Percentiles rank a stretch among this genome's conserved stretches.
Evolutionary conservation across 73 alveolate species (phyloP).

Genomic region (Symbiodinium pilosum): DNA sequence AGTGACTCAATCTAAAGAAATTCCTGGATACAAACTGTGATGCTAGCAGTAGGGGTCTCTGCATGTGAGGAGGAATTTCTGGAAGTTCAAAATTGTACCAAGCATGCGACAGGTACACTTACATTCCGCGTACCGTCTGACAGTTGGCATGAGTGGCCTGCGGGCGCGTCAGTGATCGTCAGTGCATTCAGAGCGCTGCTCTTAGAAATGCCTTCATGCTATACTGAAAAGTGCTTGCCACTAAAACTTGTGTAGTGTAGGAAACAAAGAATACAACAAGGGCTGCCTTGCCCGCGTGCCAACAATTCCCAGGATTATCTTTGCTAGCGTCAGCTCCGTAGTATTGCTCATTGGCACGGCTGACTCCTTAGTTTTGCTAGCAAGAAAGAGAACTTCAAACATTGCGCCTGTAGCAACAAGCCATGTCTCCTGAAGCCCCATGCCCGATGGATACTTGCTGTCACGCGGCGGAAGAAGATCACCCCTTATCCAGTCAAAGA

Average conservation of each 20-base stretch:
- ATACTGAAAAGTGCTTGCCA: too few relatives aligned
- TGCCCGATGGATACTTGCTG: too few relatives aligned
- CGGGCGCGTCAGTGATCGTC: not conserved
- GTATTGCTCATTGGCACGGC: slow-evolving; percentile 6
- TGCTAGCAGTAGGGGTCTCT: too few relatives aligned
- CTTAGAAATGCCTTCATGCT: too few relatives aligned
- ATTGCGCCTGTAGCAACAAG: too few relatives aligned
- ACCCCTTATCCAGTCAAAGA: not conserved
- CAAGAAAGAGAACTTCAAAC: too few relatives aligned
- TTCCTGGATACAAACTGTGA: not conserved
- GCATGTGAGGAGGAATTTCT: not conserved
- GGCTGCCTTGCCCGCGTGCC: not conserved
- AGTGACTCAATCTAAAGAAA: too few relatives aligned
- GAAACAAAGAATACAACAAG: too few relatives aligned
- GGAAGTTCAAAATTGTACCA: not conserved
- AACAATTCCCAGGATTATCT: not conserved
- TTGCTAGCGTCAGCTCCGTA: not conserved
- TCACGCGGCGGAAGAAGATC: not conserved
- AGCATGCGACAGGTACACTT: not conserved
- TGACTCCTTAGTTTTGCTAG: not conserved
- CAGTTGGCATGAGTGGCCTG: not conserved
- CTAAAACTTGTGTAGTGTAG: too few relatives aligned
- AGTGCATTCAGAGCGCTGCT: too few relatives aligned
- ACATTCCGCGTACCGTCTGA: not conserved
- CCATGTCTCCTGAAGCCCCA: too few relatives aligned